Evolutionary conservation across 306 rosid species (phyloP).

Genomic region (Lagenaria siceraria): DNA sequence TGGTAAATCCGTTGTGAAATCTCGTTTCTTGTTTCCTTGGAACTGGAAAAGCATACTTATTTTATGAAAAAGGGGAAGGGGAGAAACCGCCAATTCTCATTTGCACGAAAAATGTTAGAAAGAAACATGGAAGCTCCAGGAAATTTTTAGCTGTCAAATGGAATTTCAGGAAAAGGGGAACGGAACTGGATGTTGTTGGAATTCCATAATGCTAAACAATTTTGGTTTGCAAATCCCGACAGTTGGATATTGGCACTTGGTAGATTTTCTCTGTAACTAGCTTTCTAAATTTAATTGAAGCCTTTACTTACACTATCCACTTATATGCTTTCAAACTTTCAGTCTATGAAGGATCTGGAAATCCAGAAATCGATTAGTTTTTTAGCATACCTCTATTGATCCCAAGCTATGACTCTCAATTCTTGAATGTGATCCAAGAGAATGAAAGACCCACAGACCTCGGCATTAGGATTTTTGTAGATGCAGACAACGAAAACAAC

Average conservation of each 20-base stretch:
- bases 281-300: background rate
- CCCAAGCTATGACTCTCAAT: background rate
- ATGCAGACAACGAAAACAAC: background rate
- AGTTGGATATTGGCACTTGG: background rate
- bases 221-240: background rate
- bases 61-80: background rate
- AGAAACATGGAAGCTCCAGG: background rate
- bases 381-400: background rate
- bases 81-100: background rate
- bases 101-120: background rate
- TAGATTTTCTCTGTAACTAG: background rate
- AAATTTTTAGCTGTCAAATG: background rate
- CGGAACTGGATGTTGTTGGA: background rate
- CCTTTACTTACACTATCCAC: background rate
- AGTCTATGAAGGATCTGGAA: background rate
- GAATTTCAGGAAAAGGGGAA: background rate
- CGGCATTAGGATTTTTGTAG: background rate
- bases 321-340: background rate
- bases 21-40: background rate
- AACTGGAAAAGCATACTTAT: background rate
- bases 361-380: background rate
- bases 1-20: background rate
- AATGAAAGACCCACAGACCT: background rate
- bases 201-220: background rate
- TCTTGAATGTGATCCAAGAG: background rate